These are phyloP conservation scores for Filobasidium wieringae DNA, from an alignment of 768 basidiomycete genomes.

Conservation along the genomic window DNA sequence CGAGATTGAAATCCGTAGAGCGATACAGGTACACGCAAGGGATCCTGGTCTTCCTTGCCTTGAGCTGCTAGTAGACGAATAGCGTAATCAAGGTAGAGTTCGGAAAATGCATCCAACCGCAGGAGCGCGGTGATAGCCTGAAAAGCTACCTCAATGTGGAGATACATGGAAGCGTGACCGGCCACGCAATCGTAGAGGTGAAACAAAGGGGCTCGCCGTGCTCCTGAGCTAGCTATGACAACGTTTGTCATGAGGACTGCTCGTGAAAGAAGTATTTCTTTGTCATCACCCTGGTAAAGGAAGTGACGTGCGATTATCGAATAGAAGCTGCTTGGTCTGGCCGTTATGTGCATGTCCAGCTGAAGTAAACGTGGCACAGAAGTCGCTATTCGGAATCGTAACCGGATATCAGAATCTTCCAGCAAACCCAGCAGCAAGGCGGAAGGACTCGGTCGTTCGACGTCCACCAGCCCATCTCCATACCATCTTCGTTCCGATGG, in stretches of 20 bases:
- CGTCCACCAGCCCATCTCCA: background rate
- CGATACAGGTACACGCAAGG: constrained; percentile 53
- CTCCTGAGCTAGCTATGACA: constrained; percentile 64
- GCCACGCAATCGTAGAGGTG: constrained; percentile 65
- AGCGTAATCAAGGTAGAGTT: constrained; percentile 66
- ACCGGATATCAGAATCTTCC: constrained; percentile 11
- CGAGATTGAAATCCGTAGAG: constrained; percentile 65
- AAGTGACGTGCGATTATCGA: background rate
- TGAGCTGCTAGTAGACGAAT: constrained; percentile 54
- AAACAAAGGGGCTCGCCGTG: constrained; percentile 74
- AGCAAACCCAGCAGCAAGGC: background rate
- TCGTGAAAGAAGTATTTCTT: constrained; percentile 8
- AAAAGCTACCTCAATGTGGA: constrained; percentile 48
- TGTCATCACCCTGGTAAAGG: constrained; percentile 1
- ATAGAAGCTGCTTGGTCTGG: background rate
- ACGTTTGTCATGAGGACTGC: constrained; percentile 68
- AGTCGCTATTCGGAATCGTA: constrained; percentile 8
- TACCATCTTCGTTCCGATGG: background rate
- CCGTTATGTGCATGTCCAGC: background rate
- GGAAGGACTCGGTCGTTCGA: background rate
- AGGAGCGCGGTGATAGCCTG: constrained; percentile 54
- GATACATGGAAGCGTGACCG: constrained; percentile 27
- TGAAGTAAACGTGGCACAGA: constrained; percentile 8
- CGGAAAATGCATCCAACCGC: constrained; percentile 51
- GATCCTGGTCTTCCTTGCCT: constrained; percentile 34